A percentile compares a stretch with the other conserved stretches of the same genome.
Evolutionary conservation across 345 rosid genomes (phyloP).

Genomic region (Xanthoceras sorbifolium): DNA sequence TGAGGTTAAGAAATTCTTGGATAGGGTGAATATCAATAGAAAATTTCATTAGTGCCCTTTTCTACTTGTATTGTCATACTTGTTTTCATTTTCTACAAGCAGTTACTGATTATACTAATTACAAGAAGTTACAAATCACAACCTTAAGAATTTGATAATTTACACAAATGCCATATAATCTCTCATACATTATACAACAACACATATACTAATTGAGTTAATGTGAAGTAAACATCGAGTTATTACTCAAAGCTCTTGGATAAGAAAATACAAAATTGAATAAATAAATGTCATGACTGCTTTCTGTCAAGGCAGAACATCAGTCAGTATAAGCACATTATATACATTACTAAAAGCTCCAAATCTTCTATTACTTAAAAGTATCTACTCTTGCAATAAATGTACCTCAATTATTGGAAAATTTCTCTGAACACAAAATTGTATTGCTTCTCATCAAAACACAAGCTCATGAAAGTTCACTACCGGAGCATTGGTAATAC

Average conservation of each 20-base stretch:
- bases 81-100: background rate
- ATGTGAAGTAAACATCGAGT: background rate
- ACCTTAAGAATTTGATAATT: background rate
- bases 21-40: background rate
- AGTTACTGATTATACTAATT: background rate
- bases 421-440: background rate
- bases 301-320: conserved; percentile 4
- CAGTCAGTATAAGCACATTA: conserved; percentile 11
- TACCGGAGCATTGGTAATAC: conserved; percentile 19
- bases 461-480: conserved; percentile 18
- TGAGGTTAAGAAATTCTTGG: background rate
- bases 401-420: conserved; percentile 9
- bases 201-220: background rate
- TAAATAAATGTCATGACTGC: background rate
- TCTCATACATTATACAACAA: background rate
- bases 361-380: conserved; percentile 10
- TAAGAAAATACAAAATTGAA: background rate
- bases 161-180: background rate
- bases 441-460: background rate
- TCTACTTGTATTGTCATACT: background rate
- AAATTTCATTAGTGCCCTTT: no score
- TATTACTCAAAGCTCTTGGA: background rate
- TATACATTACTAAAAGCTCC: conserved; percentile 24
- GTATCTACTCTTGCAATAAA: conserved; percentile 19
- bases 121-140: background rate